Conservation (phyloP, 352 stramenopile species). For the Aphanomyces cochlioides region DNA sequence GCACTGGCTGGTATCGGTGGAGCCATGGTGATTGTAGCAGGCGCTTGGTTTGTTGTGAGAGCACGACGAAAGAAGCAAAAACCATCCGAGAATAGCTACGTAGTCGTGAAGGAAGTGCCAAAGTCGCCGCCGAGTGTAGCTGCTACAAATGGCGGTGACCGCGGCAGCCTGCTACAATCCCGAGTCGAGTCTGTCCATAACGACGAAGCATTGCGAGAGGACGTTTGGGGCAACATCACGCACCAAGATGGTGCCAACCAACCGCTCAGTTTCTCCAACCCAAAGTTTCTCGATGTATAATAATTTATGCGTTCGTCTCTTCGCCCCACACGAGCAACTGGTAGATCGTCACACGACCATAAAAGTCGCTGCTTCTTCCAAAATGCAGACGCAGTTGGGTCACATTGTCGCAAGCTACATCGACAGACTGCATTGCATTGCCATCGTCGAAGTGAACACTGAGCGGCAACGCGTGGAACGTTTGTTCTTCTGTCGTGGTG, state of each 20-base stretch:
- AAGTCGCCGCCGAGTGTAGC: not conserved
- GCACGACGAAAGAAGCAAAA: constrained; percentile 1
- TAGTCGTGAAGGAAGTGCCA: not conserved
- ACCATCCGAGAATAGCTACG: not conserved
- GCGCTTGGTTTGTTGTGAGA: not conserved
- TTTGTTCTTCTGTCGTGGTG: constrained; percentile 12
- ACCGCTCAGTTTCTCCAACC: constrained; percentile 11
- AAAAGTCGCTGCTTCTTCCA: constrained; percentile 65
- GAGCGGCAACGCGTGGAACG: not conserved
- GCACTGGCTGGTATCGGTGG: not conserved
- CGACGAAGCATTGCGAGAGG: not conserved
- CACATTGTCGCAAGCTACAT: not conserved
- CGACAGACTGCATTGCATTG: constrained; percentile 49
- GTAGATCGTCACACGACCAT: constrained; percentile 68
- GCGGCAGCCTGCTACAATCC: not conserved
- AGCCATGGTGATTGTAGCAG: not conserved
- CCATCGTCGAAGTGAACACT: constrained; percentile 32
- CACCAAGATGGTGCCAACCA: not conserved
- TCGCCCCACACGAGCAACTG: constrained; percentile 43
- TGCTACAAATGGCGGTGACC: not conserved
- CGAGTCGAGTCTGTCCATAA: not conserved
- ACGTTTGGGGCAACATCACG: constrained; percentile 12
- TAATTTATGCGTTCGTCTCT: constrained; percentile 30
- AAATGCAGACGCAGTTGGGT: constrained; percentile 44
- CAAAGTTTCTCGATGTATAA: not conserved